Evolutionary conservation across 345 rosid genomes (phyloP).

Genomic region (Brassica rapa): DNA sequence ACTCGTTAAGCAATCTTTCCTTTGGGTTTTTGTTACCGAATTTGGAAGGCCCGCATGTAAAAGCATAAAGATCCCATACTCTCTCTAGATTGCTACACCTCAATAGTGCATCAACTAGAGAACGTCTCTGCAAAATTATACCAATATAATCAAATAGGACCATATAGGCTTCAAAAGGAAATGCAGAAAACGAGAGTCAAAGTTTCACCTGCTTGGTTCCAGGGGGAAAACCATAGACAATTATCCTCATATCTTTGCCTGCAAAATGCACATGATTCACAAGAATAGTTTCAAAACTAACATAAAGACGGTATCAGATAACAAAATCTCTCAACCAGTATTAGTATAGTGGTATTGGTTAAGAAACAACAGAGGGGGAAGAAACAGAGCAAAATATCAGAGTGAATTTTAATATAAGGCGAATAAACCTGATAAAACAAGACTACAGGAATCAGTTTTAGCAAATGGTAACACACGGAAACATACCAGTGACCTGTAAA

Average conservation of each 20-base stretch:
- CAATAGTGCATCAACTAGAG: slow-evolving; percentile 59
- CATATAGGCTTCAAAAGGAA: slow-evolving; percentile 12
- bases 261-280: slow-evolving; percentile 37
- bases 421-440: neutral
- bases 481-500: slow-evolving; percentile 88
- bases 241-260: slow-evolving; percentile 98
- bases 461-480: slow-evolving; percentile 1
- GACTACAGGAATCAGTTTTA: neutral
- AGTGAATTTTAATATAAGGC: neutral
- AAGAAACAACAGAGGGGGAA: neutral
- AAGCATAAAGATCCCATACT: slow-evolving; percentile 85
- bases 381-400: neutral
- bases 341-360: neutral
- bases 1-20: slow-evolving; percentile 86
- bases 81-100: slow-evolving; percentile 65
- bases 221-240: slow-evolving; percentile 93
- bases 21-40: slow-evolving; percentile 69
- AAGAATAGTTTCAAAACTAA: slow-evolving; percentile 10
- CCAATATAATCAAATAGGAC: neutral
- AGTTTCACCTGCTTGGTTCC: slow-evolving; percentile 74
- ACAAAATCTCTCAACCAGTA: slow-evolving; percentile 12
- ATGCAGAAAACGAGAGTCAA: neutral
- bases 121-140: slow-evolving; percentile 65
- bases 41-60: slow-evolving; percentile 75
- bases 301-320: slow-evolving; percentile 1